phyloP scores from a whole-genome alignment of 1,284 basidiomycete genomes.

The Melanopsichium pennsylvanicum region DNA sequence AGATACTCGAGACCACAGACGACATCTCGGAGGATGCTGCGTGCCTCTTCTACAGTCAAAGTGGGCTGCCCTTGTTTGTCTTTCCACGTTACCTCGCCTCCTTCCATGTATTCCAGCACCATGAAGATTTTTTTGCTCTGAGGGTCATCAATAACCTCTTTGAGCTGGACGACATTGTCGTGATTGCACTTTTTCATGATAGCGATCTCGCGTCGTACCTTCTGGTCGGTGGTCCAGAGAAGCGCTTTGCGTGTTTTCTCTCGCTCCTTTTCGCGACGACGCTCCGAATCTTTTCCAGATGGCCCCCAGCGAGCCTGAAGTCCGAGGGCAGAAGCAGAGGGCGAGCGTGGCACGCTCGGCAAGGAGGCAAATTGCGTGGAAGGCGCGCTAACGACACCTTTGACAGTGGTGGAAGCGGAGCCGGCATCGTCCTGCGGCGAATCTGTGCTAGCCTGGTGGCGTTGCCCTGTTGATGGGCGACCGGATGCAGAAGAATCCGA shows the following conservation, averaged over 20 bases:
- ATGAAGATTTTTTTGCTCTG: constrained; percentile 90
- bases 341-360: constrained; percentile 28
- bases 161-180: constrained; percentile 86
- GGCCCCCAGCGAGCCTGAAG: constrained; percentile 22
- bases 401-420: constrained; percentile 23
- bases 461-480: neutral
- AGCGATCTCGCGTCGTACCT: constrained; percentile 75
- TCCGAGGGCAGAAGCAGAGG: constrained; percentile 11
- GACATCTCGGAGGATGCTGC: constrained; percentile 88
- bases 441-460: neutral
- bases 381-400: constrained; percentile 16
- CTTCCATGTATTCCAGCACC: constrained; percentile 95
- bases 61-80: constrained; percentile 70
- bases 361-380: constrained; percentile 31
- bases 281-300: constrained; percentile 38
- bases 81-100: constrained; percentile 93
- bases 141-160: constrained; percentile 94
- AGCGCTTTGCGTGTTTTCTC: constrained; percentile 50
- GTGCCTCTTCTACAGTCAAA: constrained; percentile 81
- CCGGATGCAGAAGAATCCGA: constrained; percentile 4
- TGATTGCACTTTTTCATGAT: constrained; percentile 94
- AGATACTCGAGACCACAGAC: constrained; percentile 92
- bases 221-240: constrained; percentile 63
- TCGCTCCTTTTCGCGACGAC: constrained; percentile 48
- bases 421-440: constrained; percentile 18